phyloP scores from a whole-genome alignment of 257 asterid genomes.

The Solanum piurae region DNA sequence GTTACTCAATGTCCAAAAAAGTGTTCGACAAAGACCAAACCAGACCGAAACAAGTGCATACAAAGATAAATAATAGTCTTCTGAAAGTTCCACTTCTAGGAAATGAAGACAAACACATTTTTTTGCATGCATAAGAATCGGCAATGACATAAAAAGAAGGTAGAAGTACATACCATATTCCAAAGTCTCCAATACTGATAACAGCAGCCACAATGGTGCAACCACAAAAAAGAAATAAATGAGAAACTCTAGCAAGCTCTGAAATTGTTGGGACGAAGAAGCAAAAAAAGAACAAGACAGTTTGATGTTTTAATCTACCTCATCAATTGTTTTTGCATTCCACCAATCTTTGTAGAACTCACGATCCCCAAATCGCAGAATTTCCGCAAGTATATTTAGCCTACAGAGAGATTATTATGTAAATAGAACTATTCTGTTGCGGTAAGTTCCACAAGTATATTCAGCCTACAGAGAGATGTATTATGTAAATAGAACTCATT shows the following conservation, averaged over 20 bases:
- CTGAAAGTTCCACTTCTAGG: not conserved
- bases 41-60: not conserved
- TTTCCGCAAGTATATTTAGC: conserved; percentile 96
- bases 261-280: not conserved
- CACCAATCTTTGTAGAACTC: conserved; percentile 99
- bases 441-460: conserved; percentile 20
- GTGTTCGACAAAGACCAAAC: not conserved
- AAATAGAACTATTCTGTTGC: not conserved
- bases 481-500: not conserved
- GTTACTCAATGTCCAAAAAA: not conserved
- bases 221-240: conserved; percentile 6
- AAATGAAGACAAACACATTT: not conserved
- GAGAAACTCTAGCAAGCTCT: conserved; percentile 2
- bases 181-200: conserved; percentile 99
- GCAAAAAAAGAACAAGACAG: not conserved
- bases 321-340: conserved; percentile 96
- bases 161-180: conserved; percentile 70
- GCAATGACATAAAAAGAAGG: not conserved
- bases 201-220: conserved; percentile 21
- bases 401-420: conserved; percentile 29
- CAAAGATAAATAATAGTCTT: not conserved
- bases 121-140: not conserved
- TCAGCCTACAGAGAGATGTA: conserved; percentile 7
- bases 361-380: conserved; percentile 91
- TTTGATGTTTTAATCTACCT: conserved; percentile 29